Evolutionary conservation across 169 alveolate genomes (phyloP).

Genomic region (Miamiensis avidus): DNA sequence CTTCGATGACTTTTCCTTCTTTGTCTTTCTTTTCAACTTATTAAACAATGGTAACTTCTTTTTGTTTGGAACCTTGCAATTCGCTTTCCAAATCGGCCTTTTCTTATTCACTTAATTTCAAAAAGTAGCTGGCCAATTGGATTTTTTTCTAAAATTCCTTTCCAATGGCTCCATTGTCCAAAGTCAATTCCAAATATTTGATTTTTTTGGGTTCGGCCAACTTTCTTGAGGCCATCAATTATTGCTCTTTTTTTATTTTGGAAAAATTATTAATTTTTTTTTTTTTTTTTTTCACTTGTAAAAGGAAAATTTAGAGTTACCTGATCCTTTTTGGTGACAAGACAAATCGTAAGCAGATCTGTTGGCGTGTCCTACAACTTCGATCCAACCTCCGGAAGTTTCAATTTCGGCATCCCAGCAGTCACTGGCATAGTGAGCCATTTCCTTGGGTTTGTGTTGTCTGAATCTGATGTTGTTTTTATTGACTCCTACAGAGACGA

Average conservation of each 20-base stretch:
- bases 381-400: conserved; percentile 97
- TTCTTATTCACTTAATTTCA: not conserved
- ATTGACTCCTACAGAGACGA: conserved; percentile 90
- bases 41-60: conserved; percentile 72
- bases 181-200: conserved; percentile 71
- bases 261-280: too few species aligned
- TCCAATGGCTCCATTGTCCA: conserved; percentile 89
- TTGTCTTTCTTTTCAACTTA: conserved; percentile 43
- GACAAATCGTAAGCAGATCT: conserved; percentile 94
- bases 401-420: conserved; percentile 99
- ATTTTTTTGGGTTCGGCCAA: conserved; percentile 88
- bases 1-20: conserved; percentile 30
- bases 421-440: conserved; percentile 99
- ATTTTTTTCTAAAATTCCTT: conserved; percentile 74
- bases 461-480: conserved; percentile 94
- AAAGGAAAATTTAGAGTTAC: not conserved
- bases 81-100: not conserved
- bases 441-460: conserved; percentile 96
- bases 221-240: conserved; percentile 90
- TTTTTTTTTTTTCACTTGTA: too few species aligned
- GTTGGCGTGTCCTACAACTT: conserved; percentile 98
- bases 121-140: not conserved
- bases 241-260: conserved; percentile 56
- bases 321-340: conserved; percentile 90
- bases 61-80: too few species aligned